Evolutionary conservation across 768 basidiomycete species (phyloP).

Genomic region (Krasilnikovozyma curviuscula): DNA sequence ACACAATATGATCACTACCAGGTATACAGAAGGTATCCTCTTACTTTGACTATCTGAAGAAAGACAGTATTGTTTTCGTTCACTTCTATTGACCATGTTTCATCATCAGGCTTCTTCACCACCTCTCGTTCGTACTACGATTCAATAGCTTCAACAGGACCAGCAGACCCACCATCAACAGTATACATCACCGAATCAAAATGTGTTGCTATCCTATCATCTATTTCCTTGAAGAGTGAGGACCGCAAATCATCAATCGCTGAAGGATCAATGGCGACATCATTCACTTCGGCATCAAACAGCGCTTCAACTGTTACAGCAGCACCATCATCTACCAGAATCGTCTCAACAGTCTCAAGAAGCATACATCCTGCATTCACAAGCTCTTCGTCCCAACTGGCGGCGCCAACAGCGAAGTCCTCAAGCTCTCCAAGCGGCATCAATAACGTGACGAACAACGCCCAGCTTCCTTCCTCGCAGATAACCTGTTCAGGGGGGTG

Average conservation of each 20-base stretch:
- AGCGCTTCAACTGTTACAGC: background rate
- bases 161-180: background rate
- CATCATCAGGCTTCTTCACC: conserved; percentile 1
- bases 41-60: no score
- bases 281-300: background rate
- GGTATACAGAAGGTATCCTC: no score
- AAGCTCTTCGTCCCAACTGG: no score
- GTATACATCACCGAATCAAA: background rate
- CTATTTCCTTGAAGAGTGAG: background rate
- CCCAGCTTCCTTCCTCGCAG: no score
- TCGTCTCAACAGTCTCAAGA: no score
- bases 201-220: background rate
- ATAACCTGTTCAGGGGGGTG: conserved; percentile 3
- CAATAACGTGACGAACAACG: no score
- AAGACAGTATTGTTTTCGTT: no score
- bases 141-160: background rate
- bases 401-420: no score
- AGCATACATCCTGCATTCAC: no score
- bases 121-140: background rate
- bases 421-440: no score
- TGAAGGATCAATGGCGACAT: background rate
- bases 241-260: background rate
- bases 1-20: no score
- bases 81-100: no score
- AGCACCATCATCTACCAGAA: background rate